A percentile compares a stretch with the other conserved stretches of the same genome.
phyloP scores from a whole-genome alignment of 768 basidiomycete genomes.

The Pulveroboletus ravenelii region DNA sequence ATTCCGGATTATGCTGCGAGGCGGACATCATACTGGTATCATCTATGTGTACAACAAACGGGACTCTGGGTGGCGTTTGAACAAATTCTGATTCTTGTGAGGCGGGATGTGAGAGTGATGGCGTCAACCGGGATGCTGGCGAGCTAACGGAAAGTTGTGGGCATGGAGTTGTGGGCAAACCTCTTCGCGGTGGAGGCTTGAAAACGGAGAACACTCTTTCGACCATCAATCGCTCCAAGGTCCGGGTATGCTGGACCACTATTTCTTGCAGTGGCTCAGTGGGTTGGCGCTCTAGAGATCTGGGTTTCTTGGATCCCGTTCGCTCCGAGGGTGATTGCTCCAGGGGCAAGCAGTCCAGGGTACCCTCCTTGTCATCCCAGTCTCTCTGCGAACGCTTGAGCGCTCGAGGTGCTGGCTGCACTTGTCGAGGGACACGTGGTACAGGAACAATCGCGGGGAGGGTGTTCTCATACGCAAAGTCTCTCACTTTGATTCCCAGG shows the following conservation, averaged over 20 bases:
- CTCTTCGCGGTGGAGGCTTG: slow-evolving; percentile 2
- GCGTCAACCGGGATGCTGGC: slow-evolving; percentile 28
- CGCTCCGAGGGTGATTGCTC: slow-evolving; percentile 6
- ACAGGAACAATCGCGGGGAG: slow-evolving; percentile 57
- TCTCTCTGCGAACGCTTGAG: slow-evolving; percentile 37
- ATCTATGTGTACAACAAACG: slow-evolving; percentile 27
- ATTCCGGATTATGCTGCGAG: slow-evolving; percentile 35
- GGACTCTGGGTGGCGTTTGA: slow-evolving; percentile 42
- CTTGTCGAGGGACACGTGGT: slow-evolving; percentile 42
- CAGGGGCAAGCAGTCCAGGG: slow-evolving; percentile 1
- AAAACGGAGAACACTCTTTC: slow-evolving; percentile 15
- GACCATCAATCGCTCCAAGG: slow-evolving; percentile 17
- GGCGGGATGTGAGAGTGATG: slow-evolving; percentile 20
- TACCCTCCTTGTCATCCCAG: slow-evolving; percentile 28
- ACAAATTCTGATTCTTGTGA: slow-evolving; percentile 47
- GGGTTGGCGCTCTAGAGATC: slow-evolving; percentile 27
- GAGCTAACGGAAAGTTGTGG: slow-evolving; percentile 16
- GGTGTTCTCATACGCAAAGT: slow-evolving; percentile 68
- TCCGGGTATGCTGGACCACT: slow-evolving; percentile 11
- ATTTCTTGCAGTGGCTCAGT: slow-evolving; percentile 34
- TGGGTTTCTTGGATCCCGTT: slow-evolving; percentile 20
- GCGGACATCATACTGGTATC: slow-evolving; percentile 32
- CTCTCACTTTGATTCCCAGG: slow-evolving; percentile 42
- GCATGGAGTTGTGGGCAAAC: slow-evolving; percentile 5
- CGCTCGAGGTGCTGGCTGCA: slow-evolving; percentile 39